Base-by-base conservation (phyloP, 768 basidiomycete species). In the Botryobasidium botryosum region DNA sequence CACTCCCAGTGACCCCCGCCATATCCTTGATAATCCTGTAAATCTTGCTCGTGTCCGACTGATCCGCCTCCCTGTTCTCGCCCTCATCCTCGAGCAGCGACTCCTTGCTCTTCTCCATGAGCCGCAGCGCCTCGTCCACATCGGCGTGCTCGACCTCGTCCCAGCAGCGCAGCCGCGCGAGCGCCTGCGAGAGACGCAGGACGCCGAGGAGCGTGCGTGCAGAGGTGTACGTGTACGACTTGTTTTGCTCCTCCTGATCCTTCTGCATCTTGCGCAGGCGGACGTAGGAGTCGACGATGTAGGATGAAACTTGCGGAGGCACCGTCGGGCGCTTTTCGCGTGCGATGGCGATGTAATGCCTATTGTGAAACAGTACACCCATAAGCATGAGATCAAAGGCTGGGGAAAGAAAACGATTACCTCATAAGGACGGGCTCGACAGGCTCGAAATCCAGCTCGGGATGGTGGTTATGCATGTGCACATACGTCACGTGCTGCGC, bases 401-500 rank as follows among this genome's bases (percentile, higher is more conserved):
- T 28, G 8, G 31, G 18, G 29, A 35, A 43, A 17, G 5, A 21
- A 24, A 18, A 18, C 27, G 10, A 27, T 8, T 15, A 90, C 87
- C 88, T 77, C 78, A 99, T 88, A 48, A 91, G 64, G 15, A 71
- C 66, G 6, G 92, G 88, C 35, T 87, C 78, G 28, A 97, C 71
- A 31, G 87, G 74, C 36, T 92, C 88, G 50, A 63, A 63, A 48
- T 62, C 61, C 54, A 74, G 67, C 36, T 83, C 81, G 3, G 94
- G 94, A 55, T 96, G 92, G 10, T 67, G 67, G 49, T 81, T 88
- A 63, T 87, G 72, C 94, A 97, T 97, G 60, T 99, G 94, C 20
- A 99, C 94, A 56, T 90, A 79, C 1, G 94, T 94, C 53, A 99
- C 88, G 63, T 99, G 94, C 59, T 90, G 79, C 12, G 94, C 94